These are phyloP conservation scores for Nicotiana obtusifolia DNA, from an alignment of 257 asterid species.

Conservation along the genomic window DNA sequence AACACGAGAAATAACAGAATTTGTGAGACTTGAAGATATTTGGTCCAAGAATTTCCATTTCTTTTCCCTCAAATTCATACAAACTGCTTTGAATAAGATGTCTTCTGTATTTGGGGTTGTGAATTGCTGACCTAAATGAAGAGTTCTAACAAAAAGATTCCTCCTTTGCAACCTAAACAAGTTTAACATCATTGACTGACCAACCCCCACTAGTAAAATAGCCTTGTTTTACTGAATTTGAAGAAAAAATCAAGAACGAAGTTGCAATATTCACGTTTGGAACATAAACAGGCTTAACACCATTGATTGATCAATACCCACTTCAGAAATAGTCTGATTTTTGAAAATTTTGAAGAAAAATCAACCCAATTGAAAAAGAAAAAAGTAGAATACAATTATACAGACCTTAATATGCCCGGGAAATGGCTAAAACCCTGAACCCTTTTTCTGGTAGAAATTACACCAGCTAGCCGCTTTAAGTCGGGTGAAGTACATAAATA, in stretches of 20 bases:
- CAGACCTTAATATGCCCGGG: no score
- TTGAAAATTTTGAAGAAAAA: background rate
- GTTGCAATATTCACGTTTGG: background rate
- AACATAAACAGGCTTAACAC: background rate
- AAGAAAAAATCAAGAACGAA: background rate
- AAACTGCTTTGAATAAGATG: slow-evolving; percentile 49
- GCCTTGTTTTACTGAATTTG: background rate
- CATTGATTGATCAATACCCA: background rate
- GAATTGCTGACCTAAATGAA: slow-evolving; percentile 49
- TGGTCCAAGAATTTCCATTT: slow-evolving; percentile 71
- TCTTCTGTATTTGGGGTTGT: slow-evolving; percentile 51
- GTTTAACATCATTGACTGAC: slow-evolving; percentile 51
- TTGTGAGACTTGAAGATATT: slow-evolving; percentile 35
- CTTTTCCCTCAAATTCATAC: slow-evolving; percentile 61
- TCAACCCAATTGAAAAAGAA: background rate
- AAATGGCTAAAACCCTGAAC: no score
- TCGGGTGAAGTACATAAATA: no score
- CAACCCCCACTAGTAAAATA: slow-evolving; percentile 12
- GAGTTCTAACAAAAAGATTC: slow-evolving; percentile 36
- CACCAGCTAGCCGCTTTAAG: no score
- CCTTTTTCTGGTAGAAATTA: no score
- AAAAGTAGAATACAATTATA: no score
- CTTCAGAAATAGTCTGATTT: background rate
- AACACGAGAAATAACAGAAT: slow-evolving; percentile 40
- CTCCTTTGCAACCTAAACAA: slow-evolving; percentile 37